These are phyloP conservation scores for Phytophthora kernoviae DNA, from an alignment of 352 stramenopile species.

Conservation along the genomic window DNA sequence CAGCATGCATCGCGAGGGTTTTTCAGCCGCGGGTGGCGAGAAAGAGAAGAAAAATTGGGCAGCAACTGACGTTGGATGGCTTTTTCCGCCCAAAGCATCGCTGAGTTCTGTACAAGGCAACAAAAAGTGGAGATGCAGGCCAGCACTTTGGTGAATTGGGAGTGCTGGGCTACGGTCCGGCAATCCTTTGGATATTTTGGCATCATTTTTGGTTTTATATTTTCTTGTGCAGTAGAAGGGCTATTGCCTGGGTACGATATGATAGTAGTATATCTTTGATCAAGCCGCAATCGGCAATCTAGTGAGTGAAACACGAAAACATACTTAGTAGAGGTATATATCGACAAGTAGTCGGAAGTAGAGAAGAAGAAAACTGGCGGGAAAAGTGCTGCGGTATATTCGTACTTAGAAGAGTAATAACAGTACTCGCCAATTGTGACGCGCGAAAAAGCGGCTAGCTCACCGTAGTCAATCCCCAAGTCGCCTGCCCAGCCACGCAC, in stretches of 20 bases:
- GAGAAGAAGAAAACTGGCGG: constrained; percentile 21
- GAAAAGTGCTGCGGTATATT: constrained; percentile 20
- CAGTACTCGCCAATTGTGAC: constrained; percentile 18
- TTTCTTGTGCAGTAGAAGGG: constrained; percentile 23
- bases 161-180: not conserved
- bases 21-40: constrained; percentile 44
- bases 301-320: no score
- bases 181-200: constrained; percentile 9
- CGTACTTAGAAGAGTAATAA: constrained; percentile 21
- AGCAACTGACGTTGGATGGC: constrained; percentile 60
- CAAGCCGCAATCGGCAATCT: no score
- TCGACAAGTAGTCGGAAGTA: no score
- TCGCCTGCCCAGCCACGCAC: constrained; percentile 6
- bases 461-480: not conserved
- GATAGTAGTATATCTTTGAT: constrained; percentile 2
- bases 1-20: constrained; percentile 6
- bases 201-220: constrained; percentile 23
- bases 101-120: constrained; percentile 1
- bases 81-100: constrained; percentile 41
- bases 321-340: no score
- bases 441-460: constrained; percentile 22
- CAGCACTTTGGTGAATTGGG: not conserved
- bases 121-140: not conserved
- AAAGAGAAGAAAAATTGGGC: constrained; percentile 54
- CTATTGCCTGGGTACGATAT: constrained; percentile 12